phyloP scores from a whole-genome alignment of 2,329 filamentous ascomycete species.

The Talaromyces piceae region DNA sequence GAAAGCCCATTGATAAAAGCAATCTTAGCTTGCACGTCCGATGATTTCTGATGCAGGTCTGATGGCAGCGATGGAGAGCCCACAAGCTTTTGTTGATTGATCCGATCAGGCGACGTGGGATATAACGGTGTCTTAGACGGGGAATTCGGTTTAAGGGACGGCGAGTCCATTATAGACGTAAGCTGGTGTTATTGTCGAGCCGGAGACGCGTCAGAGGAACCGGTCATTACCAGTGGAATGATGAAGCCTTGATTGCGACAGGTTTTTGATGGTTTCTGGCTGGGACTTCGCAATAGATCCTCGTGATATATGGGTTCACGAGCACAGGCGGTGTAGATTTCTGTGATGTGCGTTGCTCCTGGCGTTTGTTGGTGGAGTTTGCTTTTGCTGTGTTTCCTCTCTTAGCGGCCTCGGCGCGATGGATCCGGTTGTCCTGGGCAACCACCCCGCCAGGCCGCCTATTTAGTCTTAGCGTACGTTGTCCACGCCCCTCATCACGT shows the following conservation, averaged over 20 bases:
- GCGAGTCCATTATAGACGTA: constrained; percentile 27
- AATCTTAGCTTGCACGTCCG: constrained; percentile 43
- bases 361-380: neutral
- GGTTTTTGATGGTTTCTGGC: neutral
- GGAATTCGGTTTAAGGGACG: constrained; percentile 20
- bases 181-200: constrained; percentile 2
- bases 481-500: constrained; percentile 2
- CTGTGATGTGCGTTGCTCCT: constrained; percentile 5
- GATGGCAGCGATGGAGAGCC: constrained; percentile 33
- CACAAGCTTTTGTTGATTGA: constrained; percentile 40
- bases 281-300: neutral
- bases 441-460: neutral
- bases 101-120: constrained; percentile 42
- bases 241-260: neutral
- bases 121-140: constrained; percentile 32
- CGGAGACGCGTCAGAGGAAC: neutral
- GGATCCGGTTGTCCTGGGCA: constrained; percentile 11
- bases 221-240: constrained; percentile 1
- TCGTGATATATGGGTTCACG: neutral
- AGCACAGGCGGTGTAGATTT: neutral
- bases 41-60: constrained; percentile 31
- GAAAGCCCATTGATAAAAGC: constrained; percentile 42
- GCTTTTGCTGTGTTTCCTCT: constrained; percentile 11
- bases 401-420: constrained; percentile 5
- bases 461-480: neutral